These are phyloP conservation scores for Adiantum capillusveneris DNA, from an alignment of 75 land plant genomes.

Conservation along the genomic window DNA sequence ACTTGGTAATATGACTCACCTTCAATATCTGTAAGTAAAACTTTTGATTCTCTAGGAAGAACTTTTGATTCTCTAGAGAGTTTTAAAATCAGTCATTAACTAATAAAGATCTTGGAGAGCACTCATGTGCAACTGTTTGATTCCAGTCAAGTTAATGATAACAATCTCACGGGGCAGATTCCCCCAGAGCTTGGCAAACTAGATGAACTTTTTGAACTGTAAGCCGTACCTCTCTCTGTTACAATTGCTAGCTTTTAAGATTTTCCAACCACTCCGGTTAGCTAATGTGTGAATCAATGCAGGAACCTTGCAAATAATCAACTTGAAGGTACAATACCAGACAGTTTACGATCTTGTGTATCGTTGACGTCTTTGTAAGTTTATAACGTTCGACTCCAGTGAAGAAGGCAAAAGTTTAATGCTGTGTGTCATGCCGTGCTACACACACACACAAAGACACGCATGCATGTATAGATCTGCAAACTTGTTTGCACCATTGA, in stretches of 20 bases:
- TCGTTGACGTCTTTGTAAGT: conserved; percentile 15
- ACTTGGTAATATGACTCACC: conserved; percentile 76
- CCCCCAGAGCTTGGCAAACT: conserved; percentile 81
- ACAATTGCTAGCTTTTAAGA: not conserved
- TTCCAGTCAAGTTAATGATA: conserved; percentile 71
- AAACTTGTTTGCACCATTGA: not conserved
- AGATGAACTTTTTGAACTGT: conserved; percentile 71
- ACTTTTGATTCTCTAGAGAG: not conserved
- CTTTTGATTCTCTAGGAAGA: not conserved
- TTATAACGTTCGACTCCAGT: too few species aligned
- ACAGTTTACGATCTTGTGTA: conserved; percentile 72
- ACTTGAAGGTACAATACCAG: conserved; percentile 84
- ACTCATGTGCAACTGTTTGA: too few species aligned
- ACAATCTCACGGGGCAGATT: conserved; percentile 57
- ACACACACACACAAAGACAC: not conserved
- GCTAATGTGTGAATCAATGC: not conserved
- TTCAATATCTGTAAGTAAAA: conserved; percentile 66
- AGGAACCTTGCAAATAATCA: conserved; percentile 82
- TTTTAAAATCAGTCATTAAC: too few species aligned
- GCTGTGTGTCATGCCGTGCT: too few species aligned
- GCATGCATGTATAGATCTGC: not conserved
- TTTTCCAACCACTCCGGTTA: not conserved
- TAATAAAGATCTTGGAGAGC: too few species aligned
- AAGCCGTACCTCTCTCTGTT: conserved; percentile 7
- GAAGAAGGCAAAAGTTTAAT: too few species aligned